Evolutionary conservation across 2,329 filamentous ascomycete genomes (phyloP).

Genomic region (Neurospora sp.): DNA sequence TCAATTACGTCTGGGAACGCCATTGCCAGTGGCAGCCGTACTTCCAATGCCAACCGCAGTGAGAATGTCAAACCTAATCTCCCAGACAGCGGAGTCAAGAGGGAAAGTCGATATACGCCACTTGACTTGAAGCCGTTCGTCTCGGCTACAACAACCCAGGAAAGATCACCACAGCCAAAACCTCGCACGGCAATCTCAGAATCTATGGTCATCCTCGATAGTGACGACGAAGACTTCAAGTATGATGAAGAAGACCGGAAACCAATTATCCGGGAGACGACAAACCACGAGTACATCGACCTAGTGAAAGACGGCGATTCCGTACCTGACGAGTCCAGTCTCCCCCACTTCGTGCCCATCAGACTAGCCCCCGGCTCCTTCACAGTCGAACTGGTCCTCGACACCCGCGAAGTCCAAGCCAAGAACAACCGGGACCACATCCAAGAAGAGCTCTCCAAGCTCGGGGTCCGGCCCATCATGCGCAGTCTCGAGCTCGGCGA

Average conservation of each 20-base stretch:
- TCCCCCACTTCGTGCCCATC: conserved; percentile 50
- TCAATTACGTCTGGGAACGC: neutral
- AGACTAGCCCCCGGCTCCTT: conserved; percentile 55
- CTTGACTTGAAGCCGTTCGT: neutral
- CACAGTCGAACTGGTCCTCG: conserved; percentile 62
- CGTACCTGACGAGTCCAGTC: conserved; percentile 16
- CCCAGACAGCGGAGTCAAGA: neutral
- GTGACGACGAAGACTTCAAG: conserved; percentile 7
- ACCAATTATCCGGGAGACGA: conserved; percentile 6
- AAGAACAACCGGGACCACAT: conserved; percentile 70
- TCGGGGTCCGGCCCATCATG: conserved; percentile 55
- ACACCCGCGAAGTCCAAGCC: conserved; percentile 64
- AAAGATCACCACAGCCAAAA: neutral
- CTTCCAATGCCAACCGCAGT: neutral
- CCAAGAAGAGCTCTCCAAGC: conserved; percentile 58
- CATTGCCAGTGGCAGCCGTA: neutral
- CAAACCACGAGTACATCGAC: conserved; percentile 24
- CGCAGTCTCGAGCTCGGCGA: conserved; percentile 65
- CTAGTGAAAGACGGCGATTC: conserved; percentile 18
- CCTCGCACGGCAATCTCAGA: neutral
- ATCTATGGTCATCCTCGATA: conserved; percentile 1
- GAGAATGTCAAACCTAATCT: conserved; percentile 2
- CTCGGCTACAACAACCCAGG: neutral
- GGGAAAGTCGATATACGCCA: neutral
- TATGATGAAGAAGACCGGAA: conserved; percentile 6